These are phyloP conservation scores for Lasiodiplodia gonubiensis DNA, from an alignment of 2,329 filamentous ascomycete species.

Conservation along the genomic window DNA sequence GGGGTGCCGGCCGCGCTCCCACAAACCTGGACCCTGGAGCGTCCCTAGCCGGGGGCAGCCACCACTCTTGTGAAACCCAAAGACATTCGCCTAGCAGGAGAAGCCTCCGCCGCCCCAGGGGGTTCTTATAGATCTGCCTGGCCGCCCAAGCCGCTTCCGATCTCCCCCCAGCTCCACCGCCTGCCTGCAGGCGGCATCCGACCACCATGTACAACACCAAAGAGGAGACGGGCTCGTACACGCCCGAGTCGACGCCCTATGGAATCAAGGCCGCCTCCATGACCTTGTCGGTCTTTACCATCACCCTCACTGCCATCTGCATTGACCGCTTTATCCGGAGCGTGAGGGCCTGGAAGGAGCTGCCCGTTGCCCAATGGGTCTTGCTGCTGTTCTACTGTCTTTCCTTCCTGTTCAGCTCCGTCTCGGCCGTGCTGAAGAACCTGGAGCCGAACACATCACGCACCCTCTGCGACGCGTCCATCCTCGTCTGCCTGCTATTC, in stretches of 20 bases:
- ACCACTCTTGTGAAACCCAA: constrained; percentile 4
- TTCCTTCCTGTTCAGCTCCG: constrained; percentile 14
- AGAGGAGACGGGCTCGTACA: background rate
- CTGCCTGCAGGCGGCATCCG: constrained; percentile 7
- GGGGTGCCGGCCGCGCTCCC: background rate
- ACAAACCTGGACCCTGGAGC: background rate
- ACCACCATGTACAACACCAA: background rate
- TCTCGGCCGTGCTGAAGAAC: constrained; percentile 10
- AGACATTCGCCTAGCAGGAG: constrained; percentile 2
- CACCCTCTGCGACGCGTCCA: constrained; percentile 11
- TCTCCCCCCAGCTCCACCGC: constrained; percentile 11
- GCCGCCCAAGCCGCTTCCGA: background rate
- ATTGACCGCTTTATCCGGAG: constrained; percentile 17
- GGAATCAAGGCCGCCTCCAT: constrained; percentile 21
- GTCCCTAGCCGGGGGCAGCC: background rate
- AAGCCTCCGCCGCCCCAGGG: constrained; percentile 7
- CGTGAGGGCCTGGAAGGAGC: constrained; percentile 10
- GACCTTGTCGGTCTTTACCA: constrained; percentile 19
- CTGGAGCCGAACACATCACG: constrained; percentile 5
- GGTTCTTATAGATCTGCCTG: constrained; percentile 12
- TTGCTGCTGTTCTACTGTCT: constrained; percentile 8
- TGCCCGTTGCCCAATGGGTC: background rate
- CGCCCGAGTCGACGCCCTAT: background rate
- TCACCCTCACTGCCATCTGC: constrained; percentile 8
- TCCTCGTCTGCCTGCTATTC: constrained; percentile 52